phyloP scores from a whole-genome alignment of 225 moss, liverwort and hornwort genomes.

The Pseudisothecium myosuroides region DNA sequence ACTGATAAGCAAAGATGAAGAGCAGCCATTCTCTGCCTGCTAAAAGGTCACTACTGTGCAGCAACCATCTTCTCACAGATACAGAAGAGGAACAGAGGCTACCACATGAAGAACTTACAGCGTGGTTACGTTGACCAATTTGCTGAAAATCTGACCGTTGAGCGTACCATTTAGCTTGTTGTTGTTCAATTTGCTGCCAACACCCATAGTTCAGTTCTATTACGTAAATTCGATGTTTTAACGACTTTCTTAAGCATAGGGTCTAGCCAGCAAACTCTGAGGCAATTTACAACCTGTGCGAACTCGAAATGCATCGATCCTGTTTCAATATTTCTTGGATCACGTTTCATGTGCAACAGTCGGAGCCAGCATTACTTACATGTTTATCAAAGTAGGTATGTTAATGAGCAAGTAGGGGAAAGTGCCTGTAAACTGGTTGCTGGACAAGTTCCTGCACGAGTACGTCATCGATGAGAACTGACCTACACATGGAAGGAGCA shows the following conservation, averaged over 20 bases:
- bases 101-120: slow-evolving; percentile 16
- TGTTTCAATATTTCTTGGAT: not conserved
- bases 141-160: slow-evolving; percentile 25
- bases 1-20: not conserved
- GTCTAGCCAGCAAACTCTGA: not conserved
- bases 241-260: not conserved
- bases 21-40: not conserved
- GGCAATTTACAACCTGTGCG: not conserved
- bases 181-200: slow-evolving; percentile 37
- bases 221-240: not conserved
- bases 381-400: slow-evolving; percentile 21
- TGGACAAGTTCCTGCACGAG: slow-evolving; percentile 27
- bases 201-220: not conserved
- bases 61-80: not conserved
- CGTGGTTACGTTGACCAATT: slow-evolving; percentile 10
- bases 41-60: not conserved
- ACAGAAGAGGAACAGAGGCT: not conserved
- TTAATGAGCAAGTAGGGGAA: slow-evolving; percentile 35
- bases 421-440: slow-evolving; percentile 38
- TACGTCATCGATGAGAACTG: not conserved
- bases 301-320: not conserved
- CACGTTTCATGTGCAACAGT: not conserved
- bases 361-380: slow-evolving; percentile 13
- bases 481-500: not conserved
- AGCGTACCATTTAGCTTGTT: slow-evolving; percentile 21